Evolutionary conservation across 73 alveolate species (phyloP), one percentile per base, ranked within the genome.

Genomic region (Breviolum minutum): DNA sequence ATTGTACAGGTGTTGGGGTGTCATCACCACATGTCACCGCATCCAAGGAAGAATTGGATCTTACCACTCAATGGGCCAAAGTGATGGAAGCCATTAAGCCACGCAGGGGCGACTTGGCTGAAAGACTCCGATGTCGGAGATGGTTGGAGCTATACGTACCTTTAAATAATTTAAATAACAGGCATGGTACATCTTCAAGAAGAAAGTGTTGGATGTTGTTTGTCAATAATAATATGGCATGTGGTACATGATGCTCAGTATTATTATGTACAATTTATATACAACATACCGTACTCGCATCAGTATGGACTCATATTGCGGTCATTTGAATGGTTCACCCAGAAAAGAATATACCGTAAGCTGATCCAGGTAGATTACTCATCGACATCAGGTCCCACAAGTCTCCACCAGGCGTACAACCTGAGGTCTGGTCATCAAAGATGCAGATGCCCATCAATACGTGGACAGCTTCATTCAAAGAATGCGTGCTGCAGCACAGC

Each of bases 21-120:
- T n/a, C n/a, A n/a, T n/a, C n/a, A n/a, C n/a, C n/a, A n/a, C n/a
- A 7, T 20, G 62, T 22, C 48, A 30, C 86, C 62, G 70, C 16
- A 32, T 8, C 82, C 16, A 30, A 84, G 76, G 93, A 60, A 26
- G 76, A 84, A 76, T 60, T 20, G 87, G 32, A 54, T 24, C 96
- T 89, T 20, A 20, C 80, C 74, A 16, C 60, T 24, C 76, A 74
- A 90, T 92, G 90, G 98, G 66, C 89, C 14, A 27, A 29, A 19
- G 98, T 74, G 48, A 63, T 92, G 98, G 98, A 92, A 54, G 61
- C 98, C 89, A 92, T 92, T 90, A 92, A 27, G 32, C 98, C 98
- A 24, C 98, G 98, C 80, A 61, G 81, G 74, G 98, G 97, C 88
- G 12, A 26, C 93, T 84, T 61, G 93, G 93, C 74, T n/a, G n/a